Evolutionary conservation across 164 flowering plant species (phyloP).

Genomic region (Aristolochia contorta): DNA sequence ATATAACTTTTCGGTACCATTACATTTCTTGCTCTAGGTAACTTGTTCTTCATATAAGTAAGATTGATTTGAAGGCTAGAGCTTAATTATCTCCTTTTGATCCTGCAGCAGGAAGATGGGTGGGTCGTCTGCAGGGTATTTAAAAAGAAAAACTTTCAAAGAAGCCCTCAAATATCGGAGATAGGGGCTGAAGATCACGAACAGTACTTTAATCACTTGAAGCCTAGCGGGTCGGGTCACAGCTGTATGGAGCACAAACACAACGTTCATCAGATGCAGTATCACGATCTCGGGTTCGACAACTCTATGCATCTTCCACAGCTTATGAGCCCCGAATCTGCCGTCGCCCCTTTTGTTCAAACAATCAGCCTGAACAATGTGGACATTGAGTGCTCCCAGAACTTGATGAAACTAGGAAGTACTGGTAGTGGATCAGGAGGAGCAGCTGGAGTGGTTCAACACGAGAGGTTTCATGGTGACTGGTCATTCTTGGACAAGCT

Average conservation of each 20-base stretch:
- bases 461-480: conserved; percentile 31
- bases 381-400: conserved; percentile 42
- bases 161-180: conserved; percentile 27
- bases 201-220: conserved; percentile 12
- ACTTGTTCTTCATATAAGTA: neutral
- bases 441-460: conserved; percentile 13
- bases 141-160: conserved; percentile 49
- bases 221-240: conserved; percentile 15
- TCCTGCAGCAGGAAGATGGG: conserved; percentile 57
- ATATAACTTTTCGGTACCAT: no score
- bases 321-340: conserved; percentile 36
- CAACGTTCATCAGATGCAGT: conserved; percentile 15
- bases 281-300: conserved; percentile 22
- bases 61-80: neutral
- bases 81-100: neutral
- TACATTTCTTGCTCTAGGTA: no score
- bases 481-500: conserved; percentile 80
- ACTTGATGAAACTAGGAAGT: conserved; percentile 24
- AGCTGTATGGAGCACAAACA: conserved; percentile 19
- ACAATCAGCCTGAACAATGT: conserved; percentile 22
- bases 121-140: conserved; percentile 93
- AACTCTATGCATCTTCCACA: conserved; percentile 69
- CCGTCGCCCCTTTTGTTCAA: conserved; percentile 14
- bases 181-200: conserved; percentile 15
- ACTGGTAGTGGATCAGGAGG: conserved; percentile 17